phyloP scores from a whole-genome alignment of 2,329 filamentous ascomycete species.

The Magnaporthales sp. region DNA sequence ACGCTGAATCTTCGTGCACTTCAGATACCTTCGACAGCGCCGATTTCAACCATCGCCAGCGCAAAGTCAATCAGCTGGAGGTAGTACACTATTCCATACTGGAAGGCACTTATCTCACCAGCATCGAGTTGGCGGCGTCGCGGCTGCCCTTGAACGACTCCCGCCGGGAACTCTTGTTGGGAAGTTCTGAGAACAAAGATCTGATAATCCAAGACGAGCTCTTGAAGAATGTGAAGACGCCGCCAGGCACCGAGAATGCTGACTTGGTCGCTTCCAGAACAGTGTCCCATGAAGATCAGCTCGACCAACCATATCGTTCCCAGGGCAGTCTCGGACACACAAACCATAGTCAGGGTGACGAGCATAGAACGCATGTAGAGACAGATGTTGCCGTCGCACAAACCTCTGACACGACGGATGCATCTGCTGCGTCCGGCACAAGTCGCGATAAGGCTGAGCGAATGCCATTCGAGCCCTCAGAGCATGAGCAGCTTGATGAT shows the following conservation, averaged over 20 bases:
- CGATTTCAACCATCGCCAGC: not conserved
- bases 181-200: too few relatives aligned
- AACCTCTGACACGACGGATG: not conserved
- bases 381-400: not conserved
- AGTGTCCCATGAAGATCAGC: not conserved
- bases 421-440: too few relatives aligned
- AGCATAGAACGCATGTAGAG: not conserved
- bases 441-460: not conserved
- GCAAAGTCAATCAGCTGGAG: not conserved
- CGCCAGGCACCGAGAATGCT: not conserved
- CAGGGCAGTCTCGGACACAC: too few relatives aligned
- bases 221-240: not conserved
- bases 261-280: not conserved
- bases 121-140: not conserved
- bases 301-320: too few relatives aligned
- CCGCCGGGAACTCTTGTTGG: not conserved
- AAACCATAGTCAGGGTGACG: too few relatives aligned
- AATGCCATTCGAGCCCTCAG: not conserved
- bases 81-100: conserved; percentile 1
- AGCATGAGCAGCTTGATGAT: not conserved
- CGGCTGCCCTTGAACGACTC: not conserved
- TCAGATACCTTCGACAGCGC: not conserved
- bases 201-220: not conserved
- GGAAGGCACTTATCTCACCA: conserved; percentile 2
- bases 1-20: not conserved